These are phyloP conservation scores for Backusella tarrabulga DNA, from an alignment of 192 early-diverging fungal genomes.

Conservation along the genomic window DNA sequence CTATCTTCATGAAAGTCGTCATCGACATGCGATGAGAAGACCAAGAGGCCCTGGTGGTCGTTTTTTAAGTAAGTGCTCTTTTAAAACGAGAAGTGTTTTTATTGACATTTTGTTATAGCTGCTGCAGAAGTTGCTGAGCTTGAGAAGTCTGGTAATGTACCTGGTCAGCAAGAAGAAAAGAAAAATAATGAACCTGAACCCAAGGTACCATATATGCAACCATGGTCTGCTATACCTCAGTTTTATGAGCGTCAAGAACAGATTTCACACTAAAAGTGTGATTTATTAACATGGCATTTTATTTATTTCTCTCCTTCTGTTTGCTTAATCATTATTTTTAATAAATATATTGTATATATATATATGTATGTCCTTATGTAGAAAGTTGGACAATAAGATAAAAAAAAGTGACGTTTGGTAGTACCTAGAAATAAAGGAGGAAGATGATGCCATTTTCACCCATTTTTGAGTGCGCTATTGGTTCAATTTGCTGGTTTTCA, in stretches of 20 bases:
- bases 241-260: background rate
- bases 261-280: background rate
- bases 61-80: conserved; percentile 64
- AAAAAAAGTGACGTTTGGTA: no score
- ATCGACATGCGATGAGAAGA: conserved; percentile 95
- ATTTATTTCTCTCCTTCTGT: background rate
- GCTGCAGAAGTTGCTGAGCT: conserved; percentile 73
- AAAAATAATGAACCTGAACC: background rate
- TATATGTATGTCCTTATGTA: background rate
- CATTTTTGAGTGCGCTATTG: no score
- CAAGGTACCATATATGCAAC: background rate
- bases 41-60: conserved; percentile 96
- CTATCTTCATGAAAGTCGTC: conserved; percentile 96
- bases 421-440: no score
- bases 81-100: background rate
- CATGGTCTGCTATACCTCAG: background rate
- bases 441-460: no score
- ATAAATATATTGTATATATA: background rate
- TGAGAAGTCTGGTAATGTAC: conserved; percentile 38
- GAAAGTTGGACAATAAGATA: no score
- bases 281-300: background rate
- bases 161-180: background rate
- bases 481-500: no score
- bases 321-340: background rate
- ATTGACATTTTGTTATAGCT: conserved; percentile 24